These are phyloP conservation scores for Clarireedia homoeocarpa DNA, from an alignment of 2,329 filamentous ascomycete genomes.

Conservation along the genomic window DNA sequence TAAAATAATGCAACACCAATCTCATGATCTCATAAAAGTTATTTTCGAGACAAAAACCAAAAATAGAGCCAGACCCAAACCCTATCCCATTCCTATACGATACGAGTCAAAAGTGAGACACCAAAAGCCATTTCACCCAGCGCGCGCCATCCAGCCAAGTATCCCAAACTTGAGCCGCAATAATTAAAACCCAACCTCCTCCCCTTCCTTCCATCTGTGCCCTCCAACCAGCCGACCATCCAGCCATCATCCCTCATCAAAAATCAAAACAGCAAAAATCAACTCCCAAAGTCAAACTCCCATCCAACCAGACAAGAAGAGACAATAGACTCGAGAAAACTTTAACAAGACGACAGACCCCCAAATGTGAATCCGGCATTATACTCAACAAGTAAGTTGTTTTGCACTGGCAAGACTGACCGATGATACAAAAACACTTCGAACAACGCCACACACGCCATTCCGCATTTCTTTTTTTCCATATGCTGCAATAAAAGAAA, in stretches of 20 bases:
- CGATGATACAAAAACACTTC: neutral
- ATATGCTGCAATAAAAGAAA: neutral
- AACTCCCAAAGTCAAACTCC: neutral
- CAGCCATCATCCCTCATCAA: neutral
- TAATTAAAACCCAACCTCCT: neutral
- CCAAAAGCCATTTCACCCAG: neutral
- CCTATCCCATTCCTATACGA: neutral
- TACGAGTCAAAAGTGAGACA: neutral
- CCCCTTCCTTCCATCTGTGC: neutral
- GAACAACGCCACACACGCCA: conserved; percentile 5
- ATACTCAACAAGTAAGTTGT: conserved; percentile 3
- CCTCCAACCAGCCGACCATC: neutral
- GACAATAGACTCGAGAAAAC: neutral
- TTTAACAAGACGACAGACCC: neutral
- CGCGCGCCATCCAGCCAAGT: neutral
- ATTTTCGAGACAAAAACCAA: neutral
- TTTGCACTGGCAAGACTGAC: conserved; percentile 7
- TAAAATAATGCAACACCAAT: neutral
- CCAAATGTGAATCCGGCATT: conserved; percentile 1
- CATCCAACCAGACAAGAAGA: neutral
- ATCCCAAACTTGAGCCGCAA: neutral
- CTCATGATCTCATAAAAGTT: neutral
- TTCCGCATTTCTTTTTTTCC: conserved; percentile 4
- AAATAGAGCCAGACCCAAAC: neutral
- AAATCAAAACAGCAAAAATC: neutral